Percentiles rank a stretch among this genome's conserved stretches.
Evolutionary conservation across 768 basidiomycete genomes (phyloP).

Genomic region (Jaapia argillacea): DNA sequence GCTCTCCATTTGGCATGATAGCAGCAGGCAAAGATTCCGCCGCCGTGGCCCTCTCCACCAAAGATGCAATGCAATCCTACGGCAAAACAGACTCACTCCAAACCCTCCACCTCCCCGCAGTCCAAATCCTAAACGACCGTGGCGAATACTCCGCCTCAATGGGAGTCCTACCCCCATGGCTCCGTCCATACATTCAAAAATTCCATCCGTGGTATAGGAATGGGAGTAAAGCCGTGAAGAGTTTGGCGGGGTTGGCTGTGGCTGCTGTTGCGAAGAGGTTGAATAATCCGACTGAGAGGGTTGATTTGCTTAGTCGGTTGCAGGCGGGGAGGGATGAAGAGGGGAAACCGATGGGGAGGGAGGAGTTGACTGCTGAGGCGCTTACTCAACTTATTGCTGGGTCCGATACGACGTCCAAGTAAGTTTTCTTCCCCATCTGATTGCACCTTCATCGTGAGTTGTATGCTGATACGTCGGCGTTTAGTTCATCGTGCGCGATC

Average conservation of each 20-base stretch:
- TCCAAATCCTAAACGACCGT: conserved; percentile 78
- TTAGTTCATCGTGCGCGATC: conserved; percentile 89
- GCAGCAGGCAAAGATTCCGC: conserved; percentile 62
- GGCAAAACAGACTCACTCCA: conserved; percentile 35
- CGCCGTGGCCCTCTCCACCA: conserved; percentile 48
- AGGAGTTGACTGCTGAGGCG: conserved; percentile 85
- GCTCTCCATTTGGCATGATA: conserved; percentile 86
- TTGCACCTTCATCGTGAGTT: neutral
- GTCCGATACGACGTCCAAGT: conserved; percentile 92
- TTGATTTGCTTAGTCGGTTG: conserved; percentile 75
- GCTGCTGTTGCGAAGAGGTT: conserved; percentile 75
- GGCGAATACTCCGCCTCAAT: conserved; percentile 82
- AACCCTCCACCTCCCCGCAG: conserved; percentile 61
- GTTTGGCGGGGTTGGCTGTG: conserved; percentile 71
- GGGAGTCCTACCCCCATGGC: conserved; percentile 64
- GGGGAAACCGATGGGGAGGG: conserved; percentile 73
- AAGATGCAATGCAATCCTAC: conserved; percentile 45
- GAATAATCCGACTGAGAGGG: conserved; percentile 55
- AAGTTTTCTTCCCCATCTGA: conserved; percentile 15
- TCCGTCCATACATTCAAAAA: conserved; percentile 51
- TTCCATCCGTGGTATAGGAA: conserved; percentile 65
- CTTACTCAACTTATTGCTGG: conserved; percentile 82
- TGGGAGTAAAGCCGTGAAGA: conserved; percentile 56
- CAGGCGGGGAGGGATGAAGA: conserved; percentile 67
- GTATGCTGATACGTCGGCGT: too few relatives aligned